Base-by-base conservation (phyloP, 2,329 filamentous ascomycete species). In the Fusarium sp. region DNA sequence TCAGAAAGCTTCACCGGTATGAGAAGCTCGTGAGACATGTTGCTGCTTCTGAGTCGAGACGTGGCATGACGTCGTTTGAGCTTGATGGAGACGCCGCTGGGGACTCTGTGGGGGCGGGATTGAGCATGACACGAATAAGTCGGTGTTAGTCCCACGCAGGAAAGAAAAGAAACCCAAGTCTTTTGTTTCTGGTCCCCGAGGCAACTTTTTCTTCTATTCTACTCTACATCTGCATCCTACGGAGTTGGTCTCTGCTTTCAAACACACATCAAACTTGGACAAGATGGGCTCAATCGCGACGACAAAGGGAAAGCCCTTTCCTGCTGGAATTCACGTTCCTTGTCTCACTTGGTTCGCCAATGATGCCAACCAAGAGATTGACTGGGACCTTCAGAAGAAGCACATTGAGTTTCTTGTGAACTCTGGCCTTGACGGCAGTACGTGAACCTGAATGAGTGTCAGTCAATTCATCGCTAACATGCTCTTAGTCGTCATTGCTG, bases 401-500 rank as follows among this genome's bases (percentile, higher is more conserved):
- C 88, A 90, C 67, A 79, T 89, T 27, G 82, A 87, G 73, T 89
- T 88, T 73, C 79, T 90, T n/a, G 82, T 89, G 62, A 80, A 79
- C 12, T 88, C 86, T 49, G 87, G 87, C 1, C 79, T 90, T 7
- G 86, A 90, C 58, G 87, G 87, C 9, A 81, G 84, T 85, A 77
- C 46, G 71, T 69, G 22, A 6, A 7, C 5, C 2, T 14, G 4
- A 29, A 2, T 1, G 1, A 1, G 4, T 1, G 3, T 2, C 1
- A 9, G 1, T 10, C 16, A 3, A 6, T 4, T 12, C 22, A 57
- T 31, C 11, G 75, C 66, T 79, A 77, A 72, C 66, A 40, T 4
- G 10, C 3, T 17, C 16, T 17, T n/a, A 79, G 82, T 94, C 67
- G 90, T 93, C 53, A 90, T 91, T 46, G 91, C 93, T 78, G 92